Percentiles rank a stretch among this genome's conserved stretches.
These are phyloP conservation scores for Claviceps arundinis DNA, from an alignment of 2,329 filamentous ascomycete species.

Conservation along the genomic window DNA sequence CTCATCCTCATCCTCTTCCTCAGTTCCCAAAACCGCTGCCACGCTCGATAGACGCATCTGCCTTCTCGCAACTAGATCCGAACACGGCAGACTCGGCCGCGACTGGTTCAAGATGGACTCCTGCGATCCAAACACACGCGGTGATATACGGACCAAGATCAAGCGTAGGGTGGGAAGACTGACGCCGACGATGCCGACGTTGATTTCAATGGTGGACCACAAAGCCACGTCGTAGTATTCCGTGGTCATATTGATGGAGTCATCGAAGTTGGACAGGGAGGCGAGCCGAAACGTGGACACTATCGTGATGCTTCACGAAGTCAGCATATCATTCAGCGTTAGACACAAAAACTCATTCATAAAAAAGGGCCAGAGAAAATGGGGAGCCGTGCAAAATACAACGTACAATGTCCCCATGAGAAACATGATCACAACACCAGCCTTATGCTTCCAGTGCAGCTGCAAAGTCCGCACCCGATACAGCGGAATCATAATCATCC, in stretches of 20 bases:
- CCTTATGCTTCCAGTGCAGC: constrained; percentile 29
- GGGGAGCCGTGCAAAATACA: too few relatives aligned
- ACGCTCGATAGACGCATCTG: constrained; percentile 2
- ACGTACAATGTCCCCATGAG: constrained; percentile 26
- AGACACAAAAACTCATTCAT: neutral
- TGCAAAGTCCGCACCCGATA: constrained; percentile 24
- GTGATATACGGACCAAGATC: constrained; percentile 7
- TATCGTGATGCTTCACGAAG: constrained; percentile 13
- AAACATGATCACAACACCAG: constrained; percentile 32
- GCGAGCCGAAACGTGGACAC: constrained; percentile 17
- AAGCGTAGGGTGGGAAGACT: constrained; percentile 17
- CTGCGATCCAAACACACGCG: constrained; percentile 1
- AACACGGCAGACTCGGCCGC: neutral
- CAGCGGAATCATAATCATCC: constrained; percentile 34
- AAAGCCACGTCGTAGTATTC: constrained; percentile 10
- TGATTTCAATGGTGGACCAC: constrained; percentile 20
- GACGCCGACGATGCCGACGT: constrained; percentile 18
- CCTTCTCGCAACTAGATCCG: neutral
- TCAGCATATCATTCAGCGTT: neutral
- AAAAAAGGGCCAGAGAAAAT: neutral
- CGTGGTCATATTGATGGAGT: constrained; percentile 15
- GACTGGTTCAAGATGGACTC: neutral
- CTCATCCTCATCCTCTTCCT: neutral
- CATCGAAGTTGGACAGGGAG: constrained; percentile 13
- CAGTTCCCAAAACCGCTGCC: neutral